Percentiles rank a stretch among this genome's conserved stretches.
phyloP scores from a whole-genome alignment of 1,284 basidiomycete genomes.

The Papiliotrema terrestris region DNA sequence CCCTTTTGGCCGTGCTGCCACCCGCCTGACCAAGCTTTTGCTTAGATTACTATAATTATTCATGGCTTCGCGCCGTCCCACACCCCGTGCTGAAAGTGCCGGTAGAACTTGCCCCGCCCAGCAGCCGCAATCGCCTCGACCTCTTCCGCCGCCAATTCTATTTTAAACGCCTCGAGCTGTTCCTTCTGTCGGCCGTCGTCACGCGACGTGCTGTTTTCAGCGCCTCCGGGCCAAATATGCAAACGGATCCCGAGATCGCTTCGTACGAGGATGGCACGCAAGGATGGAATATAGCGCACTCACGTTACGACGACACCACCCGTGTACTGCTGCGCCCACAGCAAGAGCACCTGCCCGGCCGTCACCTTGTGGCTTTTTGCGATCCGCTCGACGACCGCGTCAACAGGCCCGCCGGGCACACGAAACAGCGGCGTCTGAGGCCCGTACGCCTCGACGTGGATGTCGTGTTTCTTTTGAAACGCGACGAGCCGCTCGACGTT shows the following conservation, averaged over 20 bases:
- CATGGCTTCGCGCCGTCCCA: constrained; percentile 31
- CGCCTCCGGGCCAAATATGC: background rate
- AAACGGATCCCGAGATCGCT: background rate
- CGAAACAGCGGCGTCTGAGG: constrained; percentile 48
- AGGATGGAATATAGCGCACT: constrained; percentile 11
- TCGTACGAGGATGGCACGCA: background rate
- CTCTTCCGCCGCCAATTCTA: constrained; percentile 60
- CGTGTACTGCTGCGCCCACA: constrained; percentile 40
- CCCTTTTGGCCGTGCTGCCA: constrained; percentile 51
- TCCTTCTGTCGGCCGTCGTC: constrained; percentile 66
- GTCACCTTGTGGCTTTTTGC: constrained; percentile 44
- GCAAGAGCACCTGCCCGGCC: constrained; percentile 40
- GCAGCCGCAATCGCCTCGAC: constrained; percentile 35
- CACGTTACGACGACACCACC: constrained; percentile 61
- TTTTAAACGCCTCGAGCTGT: constrained; percentile 57
- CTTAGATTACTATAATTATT: background rate
- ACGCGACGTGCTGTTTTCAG: constrained; percentile 54
- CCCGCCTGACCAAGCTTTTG: no score
- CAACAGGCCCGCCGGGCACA: constrained; percentile 59
- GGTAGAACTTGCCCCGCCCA: constrained; percentile 31
- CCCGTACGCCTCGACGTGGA: constrained; percentile 65
- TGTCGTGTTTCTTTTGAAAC: constrained; percentile 59
- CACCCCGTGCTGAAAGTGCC: constrained; percentile 28
- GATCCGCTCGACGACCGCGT: constrained; percentile 55
- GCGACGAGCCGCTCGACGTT: constrained; percentile 56